These are phyloP conservation scores for Fraxinus floribunda DNA, from an alignment of 305 asterid species.

Conservation along the genomic window DNA sequence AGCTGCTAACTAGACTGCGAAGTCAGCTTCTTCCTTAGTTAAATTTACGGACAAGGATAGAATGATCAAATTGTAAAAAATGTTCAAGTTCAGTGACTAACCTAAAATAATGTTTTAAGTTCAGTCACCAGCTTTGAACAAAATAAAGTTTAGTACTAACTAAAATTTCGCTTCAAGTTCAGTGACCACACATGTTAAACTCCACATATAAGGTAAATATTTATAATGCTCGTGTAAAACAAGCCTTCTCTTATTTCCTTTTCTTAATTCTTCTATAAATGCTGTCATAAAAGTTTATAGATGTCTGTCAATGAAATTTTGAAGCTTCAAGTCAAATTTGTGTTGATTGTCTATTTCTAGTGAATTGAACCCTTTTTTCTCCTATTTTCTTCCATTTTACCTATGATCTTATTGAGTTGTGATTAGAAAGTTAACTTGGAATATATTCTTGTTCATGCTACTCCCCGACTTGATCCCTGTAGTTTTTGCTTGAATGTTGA, in stretches of 20 bases:
- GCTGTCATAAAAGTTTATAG: neutral
- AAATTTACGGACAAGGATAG: neutral
- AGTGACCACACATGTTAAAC: neutral
- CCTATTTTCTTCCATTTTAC: neutral
- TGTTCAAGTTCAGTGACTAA: neutral
- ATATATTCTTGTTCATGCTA: neutral
- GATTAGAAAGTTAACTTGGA: neutral
- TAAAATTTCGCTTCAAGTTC: neutral
- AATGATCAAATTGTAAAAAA: neutral
- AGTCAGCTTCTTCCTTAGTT: neutral
- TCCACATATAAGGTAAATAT: neutral
- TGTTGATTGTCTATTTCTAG: neutral
- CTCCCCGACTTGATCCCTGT: neutral
- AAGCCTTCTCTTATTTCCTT: neutral
- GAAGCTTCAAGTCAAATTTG: neutral
- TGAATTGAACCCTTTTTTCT: neutral
- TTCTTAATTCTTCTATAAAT: neutral
- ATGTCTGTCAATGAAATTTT: neutral
- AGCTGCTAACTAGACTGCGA: neutral
- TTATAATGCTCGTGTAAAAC: neutral
- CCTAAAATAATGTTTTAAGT: neutral
- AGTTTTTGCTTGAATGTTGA: neutral
- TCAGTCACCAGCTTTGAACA: neutral
- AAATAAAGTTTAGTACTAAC: neutral
- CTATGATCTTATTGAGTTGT: neutral